Percentiles rank a stretch among this genome's conserved stretches.
phyloP scores from a whole-genome alignment of 2,329 filamentous ascomycete species.

The Phialophora verrucosa region DNA sequence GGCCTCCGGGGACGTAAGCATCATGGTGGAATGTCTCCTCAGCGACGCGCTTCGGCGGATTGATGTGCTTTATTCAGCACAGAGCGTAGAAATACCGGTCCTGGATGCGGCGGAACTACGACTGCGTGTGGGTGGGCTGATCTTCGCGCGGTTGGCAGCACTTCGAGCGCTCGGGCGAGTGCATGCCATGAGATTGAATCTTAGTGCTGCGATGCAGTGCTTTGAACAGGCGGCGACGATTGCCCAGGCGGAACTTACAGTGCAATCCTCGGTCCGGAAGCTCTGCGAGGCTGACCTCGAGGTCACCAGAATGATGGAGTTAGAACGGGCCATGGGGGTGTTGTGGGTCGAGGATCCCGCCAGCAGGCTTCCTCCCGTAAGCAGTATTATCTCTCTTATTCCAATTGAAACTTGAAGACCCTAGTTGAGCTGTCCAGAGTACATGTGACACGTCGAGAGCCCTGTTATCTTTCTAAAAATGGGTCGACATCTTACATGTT shows the following conservation, averaged over 20 bases:
- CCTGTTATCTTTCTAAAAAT: not conserved
- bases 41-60: slow-evolving; percentile 19
- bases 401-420: not conserved
- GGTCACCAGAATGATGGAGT: slow-evolving; percentile 6
- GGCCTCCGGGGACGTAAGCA: slow-evolving; percentile 10
- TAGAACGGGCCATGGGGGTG: slow-evolving; percentile 16
- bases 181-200: slow-evolving; percentile 21
- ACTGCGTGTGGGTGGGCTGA: slow-evolving; percentile 7
- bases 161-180: slow-evolving; percentile 22
- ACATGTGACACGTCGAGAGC: not conserved
- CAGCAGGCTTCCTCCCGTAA: slow-evolving; percentile 11
- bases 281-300: slow-evolving; percentile 23
- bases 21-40: slow-evolving; percentile 22
- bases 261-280: slow-evolving; percentile 8
- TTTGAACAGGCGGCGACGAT: slow-evolving; percentile 15
- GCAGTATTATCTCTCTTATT: slow-evolving; percentile 2
- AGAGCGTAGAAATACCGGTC: not conserved
- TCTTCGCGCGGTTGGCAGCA: slow-evolving; percentile 17
- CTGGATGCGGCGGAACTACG: slow-evolving; percentile 10
- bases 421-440: not conserved
- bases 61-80: slow-evolving; percentile 14
- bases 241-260: slow-evolving; percentile 11
- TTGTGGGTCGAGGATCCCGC: slow-evolving; percentile 10
- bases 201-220: slow-evolving; percentile 12
- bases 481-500: not conserved